Percentiles rank a stretch among this genome's conserved stretches.
Evolutionary conservation across 257 asterid species (phyloP).

Genomic region (Perilla frutescens): DNA sequence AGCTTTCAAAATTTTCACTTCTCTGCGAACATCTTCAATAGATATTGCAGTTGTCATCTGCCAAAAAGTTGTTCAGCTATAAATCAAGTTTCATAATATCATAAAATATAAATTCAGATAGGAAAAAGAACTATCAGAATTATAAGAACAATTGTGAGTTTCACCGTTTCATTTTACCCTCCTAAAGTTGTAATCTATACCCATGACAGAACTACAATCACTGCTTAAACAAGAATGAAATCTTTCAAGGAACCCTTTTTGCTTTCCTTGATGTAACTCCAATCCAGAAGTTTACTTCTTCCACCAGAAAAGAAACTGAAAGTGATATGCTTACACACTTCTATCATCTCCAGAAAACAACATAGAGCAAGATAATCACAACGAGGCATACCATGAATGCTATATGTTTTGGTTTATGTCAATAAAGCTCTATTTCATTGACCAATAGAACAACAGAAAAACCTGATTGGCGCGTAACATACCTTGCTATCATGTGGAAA

Average conservation of each 20-base stretch:
- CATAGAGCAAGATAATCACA: neutral
- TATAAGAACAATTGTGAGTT: neutral
- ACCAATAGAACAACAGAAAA: neutral
- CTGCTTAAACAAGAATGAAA: neutral
- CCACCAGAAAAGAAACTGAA: neutral
- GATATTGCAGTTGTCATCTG: slow-evolving; percentile 98
- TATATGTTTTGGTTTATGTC: neutral
- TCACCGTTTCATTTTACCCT: slow-evolving; percentile 18
- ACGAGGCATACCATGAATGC: neutral
- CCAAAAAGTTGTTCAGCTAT: slow-evolving; percentile 44
- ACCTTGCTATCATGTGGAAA: neutral
- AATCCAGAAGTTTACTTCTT: slow-evolving; percentile 17
- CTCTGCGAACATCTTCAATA: slow-evolving; percentile 95
- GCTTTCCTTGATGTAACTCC: neutral
- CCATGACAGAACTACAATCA: slow-evolving; percentile 16
- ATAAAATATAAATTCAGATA: slow-evolving; percentile 4
- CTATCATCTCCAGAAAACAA: slow-evolving; percentile 10
- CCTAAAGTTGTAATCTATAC: slow-evolving; percentile 18
- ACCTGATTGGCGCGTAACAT: neutral
- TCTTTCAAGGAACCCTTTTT: neutral
- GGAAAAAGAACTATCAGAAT: slow-evolving; percentile 10
- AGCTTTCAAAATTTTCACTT: slow-evolving; percentile 92
- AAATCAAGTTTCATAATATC: slow-evolving; percentile 21
- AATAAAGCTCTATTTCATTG: neutral
- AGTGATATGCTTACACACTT: neutral